Base-by-base conservation (phyloP, 805 yeast genomes). In the Saturnispora kantuleensis region DNA sequence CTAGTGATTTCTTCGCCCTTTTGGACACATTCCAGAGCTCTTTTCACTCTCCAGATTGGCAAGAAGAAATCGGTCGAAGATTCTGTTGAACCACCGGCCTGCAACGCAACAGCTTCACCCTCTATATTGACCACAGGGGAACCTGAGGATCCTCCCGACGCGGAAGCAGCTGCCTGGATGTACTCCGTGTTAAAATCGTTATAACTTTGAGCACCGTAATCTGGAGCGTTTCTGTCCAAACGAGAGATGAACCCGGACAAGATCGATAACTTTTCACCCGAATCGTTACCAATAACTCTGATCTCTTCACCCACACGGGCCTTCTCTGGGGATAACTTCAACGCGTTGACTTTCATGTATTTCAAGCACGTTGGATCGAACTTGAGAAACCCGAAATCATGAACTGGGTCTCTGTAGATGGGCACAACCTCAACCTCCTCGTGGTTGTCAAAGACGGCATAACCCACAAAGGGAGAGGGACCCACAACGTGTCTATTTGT, bases 401-500 rank as follows among this genome's bases (percentile, higher is more conserved):
- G 97, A 29, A 89, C 89, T 0, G 97, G 96, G 60, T 89, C 97
- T 58, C 97, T 74, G 60, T 87, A 88, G 29, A 86, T 76, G 3
- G 95, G 94, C 44, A 71, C 77, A 3, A 87, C 94, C 35, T 79
- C 86, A 41, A 86, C 84, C 63, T 88, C 96, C 62, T 89, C 97
- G 63, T 89, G 96, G 60, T 89, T 89, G 58, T 89, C 95, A 58
- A 89, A 89, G 1, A 89, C 87, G 0, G 85, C 95, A 57, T 83
- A 86, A 1, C 97, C 97, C 31, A 79, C 74, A 61, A 89, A 88
- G 1, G 96, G 96, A 13, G 96, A 96, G 0, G 96, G 88, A 2
- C 96, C 95, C 35, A 88, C 96, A 40, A 89, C 97, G 58, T 89
- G 97, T 57, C 96, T 74, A 65, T 89, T 89, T 10, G 97, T 89